Conservation (phyloP, 371 early-diverging fungal genomes). For the Choanephora cucurbitarum region DNA sequence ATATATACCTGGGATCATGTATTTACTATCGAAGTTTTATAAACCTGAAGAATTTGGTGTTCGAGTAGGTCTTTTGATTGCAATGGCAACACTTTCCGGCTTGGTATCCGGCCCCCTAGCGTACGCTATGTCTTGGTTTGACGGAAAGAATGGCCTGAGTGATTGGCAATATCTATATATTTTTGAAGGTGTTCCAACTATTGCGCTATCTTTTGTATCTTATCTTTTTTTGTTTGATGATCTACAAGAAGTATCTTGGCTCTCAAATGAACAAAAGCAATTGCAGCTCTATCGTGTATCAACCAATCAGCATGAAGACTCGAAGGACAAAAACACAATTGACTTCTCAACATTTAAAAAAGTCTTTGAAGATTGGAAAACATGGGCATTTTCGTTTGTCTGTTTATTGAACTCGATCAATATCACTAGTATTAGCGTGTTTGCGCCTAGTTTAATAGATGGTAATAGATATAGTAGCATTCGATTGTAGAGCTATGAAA, state of each 20-base stretch:
- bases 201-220: slow-evolving; percentile 20
- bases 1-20: slow-evolving; percentile 38
- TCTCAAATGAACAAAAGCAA: slow-evolving; percentile 33
- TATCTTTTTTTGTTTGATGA: slow-evolving; percentile 32
- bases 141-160: slow-evolving; percentile 28
- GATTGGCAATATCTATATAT: slow-evolving; percentile 46
- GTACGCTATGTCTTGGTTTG: slow-evolving; percentile 23
- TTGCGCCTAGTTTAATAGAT: slow-evolving; percentile 29
- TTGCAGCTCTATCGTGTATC: slow-evolving; percentile 19
- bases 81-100: slow-evolving; percentile 33
- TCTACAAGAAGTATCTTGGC: slow-evolving; percentile 31
- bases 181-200: slow-evolving; percentile 31
- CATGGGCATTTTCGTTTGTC: slow-evolving; percentile 26
- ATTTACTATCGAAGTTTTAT: slow-evolving; percentile 30
- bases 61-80: slow-evolving; percentile 27
- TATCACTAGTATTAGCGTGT: slow-evolving; percentile 23
- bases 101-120: slow-evolving; percentile 32
- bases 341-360: slow-evolving; percentile 42
- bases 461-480: slow-evolving; percentile 21
- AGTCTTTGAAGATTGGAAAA: slow-evolving; percentile 42
- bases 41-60: slow-evolving; percentile 29
- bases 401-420: slow-evolving; percentile 25
- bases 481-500: too few species aligned
- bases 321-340: slow-evolving; percentile 18
- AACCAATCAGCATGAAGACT: slow-evolving; percentile 11